Conservation (phyloP, 208 protist genomes). For the Acanthamoeba castellanii region DNA sequence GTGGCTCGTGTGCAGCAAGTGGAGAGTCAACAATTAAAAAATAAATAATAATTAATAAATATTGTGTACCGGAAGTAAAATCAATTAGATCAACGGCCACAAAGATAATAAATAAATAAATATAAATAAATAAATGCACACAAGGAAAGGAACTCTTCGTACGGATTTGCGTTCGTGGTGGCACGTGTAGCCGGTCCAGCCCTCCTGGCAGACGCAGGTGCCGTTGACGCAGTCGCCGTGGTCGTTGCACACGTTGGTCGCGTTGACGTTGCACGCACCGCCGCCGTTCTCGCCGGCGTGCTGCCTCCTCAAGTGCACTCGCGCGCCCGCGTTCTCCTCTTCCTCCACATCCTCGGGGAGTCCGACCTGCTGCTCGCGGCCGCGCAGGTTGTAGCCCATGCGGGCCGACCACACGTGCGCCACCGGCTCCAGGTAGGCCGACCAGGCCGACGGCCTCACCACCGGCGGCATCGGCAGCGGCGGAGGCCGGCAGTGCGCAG, state of each 20-base stretch:
- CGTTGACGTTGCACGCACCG: background rate
- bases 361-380: background rate
- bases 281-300: background rate
- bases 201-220: background rate
- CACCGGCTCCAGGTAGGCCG: background rate
- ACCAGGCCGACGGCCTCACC: background rate
- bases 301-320: background rate
- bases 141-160: too few species aligned
- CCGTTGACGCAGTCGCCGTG: background rate
- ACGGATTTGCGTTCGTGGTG: slow-evolving; percentile 30
- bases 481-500: background rate
- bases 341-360: background rate
- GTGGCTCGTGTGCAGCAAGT: too few species aligned
- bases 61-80: too few species aligned
- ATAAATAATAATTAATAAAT: background rate
- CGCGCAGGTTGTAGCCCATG: background rate
- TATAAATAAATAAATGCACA: background rate
- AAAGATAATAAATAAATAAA: background rate
- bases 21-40: too few species aligned
- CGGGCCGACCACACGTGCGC: background rate
- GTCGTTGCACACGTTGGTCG: slow-evolving; percentile 20
- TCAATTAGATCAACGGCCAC: too few species aligned
- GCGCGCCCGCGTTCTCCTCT: background rate
- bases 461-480: background rate
- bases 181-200: background rate